Evolutionary conservation across 2,329 filamentous ascomycete species (phyloP).

Genomic region (Trichoderma sp.): DNA sequence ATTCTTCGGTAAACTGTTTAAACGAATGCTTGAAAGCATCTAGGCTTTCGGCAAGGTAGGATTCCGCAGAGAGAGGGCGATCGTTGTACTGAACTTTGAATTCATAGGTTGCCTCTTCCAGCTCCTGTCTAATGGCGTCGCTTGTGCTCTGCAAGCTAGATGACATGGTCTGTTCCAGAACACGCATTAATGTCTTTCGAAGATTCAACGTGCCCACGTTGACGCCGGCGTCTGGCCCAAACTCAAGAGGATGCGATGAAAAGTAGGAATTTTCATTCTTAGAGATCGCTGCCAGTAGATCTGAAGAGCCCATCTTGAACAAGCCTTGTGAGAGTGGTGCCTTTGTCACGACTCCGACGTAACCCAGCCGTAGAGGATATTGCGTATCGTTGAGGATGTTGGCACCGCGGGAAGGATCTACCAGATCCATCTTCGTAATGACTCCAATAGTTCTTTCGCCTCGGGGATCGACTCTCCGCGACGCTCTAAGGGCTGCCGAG

Average conservation of each 20-base stretch:
- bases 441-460: slow-evolving; percentile 97
- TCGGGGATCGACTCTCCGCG: slow-evolving; percentile 86
- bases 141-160: slow-evolving; percentile 85
- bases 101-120: slow-evolving; percentile 96
- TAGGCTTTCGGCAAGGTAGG: slow-evolving; percentile 91
- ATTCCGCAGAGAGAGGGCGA: slow-evolving; percentile 88
- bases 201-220: slow-evolving; percentile 82
- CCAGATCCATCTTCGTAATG: slow-evolving; percentile 98
- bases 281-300: slow-evolving; percentile 76
- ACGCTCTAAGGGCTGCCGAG: slow-evolving; percentile 87
- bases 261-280: slow-evolving; percentile 91
- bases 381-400: slow-evolving; percentile 84
- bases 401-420: slow-evolving; percentile 77
- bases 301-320: slow-evolving; percentile 80
- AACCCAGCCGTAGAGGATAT: slow-evolving; percentile 91
- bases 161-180: slow-evolving; percentile 96
- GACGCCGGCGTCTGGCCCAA: slow-evolving; percentile 71
- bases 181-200: slow-evolving; percentile 94
- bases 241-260: slow-evolving; percentile 77
- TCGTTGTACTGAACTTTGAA: slow-evolving; percentile 99
- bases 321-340: slow-evolving; percentile 70
- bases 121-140: slow-evolving; percentile 89
- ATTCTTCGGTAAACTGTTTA: slow-evolving; percentile 86
- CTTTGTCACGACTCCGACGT: slow-evolving; percentile 91
- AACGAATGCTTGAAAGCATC: slow-evolving; percentile 98